Conservation (phyloP, 139 green algal species). For the Nannochloris sp. region DNA sequence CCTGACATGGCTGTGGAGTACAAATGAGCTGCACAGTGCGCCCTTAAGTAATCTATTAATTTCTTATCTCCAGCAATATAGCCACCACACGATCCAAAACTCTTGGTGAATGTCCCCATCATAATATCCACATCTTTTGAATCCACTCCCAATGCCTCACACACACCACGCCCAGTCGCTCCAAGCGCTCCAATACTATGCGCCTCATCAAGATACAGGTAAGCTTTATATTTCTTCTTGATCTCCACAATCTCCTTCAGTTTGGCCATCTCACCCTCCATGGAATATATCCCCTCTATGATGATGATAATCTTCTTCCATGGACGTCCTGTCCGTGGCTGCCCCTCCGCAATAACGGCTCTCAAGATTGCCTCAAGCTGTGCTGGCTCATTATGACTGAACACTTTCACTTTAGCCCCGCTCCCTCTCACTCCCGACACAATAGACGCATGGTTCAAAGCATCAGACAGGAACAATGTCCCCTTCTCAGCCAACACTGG, state of each 20-base stretch:
- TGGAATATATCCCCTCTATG: constrained; percentile 96
- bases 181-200: constrained; percentile 95
- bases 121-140: constrained; percentile 88
- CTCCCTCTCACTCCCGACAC: constrained; percentile 70
- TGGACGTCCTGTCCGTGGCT: constrained; percentile 77
- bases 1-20: constrained; percentile 85
- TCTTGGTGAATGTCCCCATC: constrained; percentile 99
- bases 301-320: constrained; percentile 98
- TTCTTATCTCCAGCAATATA: constrained; percentile 71
- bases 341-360: constrained; percentile 74
- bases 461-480: constrained; percentile 85
- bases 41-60: constrained; percentile 67
- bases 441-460: constrained; percentile 95
- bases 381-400: constrained; percentile 77
- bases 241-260: constrained; percentile 82
- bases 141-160: constrained; percentile 85
- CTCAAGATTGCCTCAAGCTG: constrained; percentile 85
- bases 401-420: constrained; percentile 83
- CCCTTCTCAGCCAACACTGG: constrained; percentile 75
- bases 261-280: constrained; percentile 90
- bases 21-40: constrained; percentile 53
- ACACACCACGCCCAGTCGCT: constrained; percentile 61
- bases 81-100: constrained; percentile 90
- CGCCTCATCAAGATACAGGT: constrained; percentile 99
- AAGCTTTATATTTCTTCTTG: constrained; percentile 77